Conservation (phyloP, 2,329 filamentous ascomycete genomes). For the Botrytis sinoallii region DNA sequence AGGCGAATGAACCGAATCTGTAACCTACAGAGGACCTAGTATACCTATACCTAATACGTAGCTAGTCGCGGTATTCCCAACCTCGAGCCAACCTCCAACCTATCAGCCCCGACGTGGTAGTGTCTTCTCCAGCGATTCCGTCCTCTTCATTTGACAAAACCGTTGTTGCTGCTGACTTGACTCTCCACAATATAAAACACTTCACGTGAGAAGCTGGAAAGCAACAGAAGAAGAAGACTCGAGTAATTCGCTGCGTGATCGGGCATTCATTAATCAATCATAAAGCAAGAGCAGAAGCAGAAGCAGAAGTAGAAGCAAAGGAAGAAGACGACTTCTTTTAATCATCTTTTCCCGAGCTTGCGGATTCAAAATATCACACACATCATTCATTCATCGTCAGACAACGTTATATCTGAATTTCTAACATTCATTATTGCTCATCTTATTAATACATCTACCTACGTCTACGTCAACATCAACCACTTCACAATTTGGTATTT, state of each 20-base stretch:
- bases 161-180: constrained; percentile 5
- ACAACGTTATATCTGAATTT: not conserved
- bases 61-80: not conserved
- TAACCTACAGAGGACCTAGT: not conserved
- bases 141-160: not conserved
- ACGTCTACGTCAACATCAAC: not conserved
- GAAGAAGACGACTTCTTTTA: not conserved
- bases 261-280: not conserved
- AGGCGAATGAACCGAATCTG: not conserved
- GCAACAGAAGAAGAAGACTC: not conserved
- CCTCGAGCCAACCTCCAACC: not conserved
- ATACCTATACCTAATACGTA: not conserved
- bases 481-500: not conserved
- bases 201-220: constrained; percentile 9
- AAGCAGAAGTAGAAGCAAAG: not conserved
- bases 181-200: not conserved
- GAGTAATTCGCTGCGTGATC: not conserved
- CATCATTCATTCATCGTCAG: not conserved
- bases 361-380: not conserved
- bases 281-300: not conserved
- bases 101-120: not conserved
- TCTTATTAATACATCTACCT: not conserved
- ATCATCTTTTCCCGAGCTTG: not conserved
- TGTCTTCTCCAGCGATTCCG: not conserved
- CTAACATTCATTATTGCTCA: not conserved